Evolutionary conservation across 139 green algal species (phyloP), one percentile per base, ranked within the genome.

Genomic region (Chlamydomonas eustigma): DNA sequence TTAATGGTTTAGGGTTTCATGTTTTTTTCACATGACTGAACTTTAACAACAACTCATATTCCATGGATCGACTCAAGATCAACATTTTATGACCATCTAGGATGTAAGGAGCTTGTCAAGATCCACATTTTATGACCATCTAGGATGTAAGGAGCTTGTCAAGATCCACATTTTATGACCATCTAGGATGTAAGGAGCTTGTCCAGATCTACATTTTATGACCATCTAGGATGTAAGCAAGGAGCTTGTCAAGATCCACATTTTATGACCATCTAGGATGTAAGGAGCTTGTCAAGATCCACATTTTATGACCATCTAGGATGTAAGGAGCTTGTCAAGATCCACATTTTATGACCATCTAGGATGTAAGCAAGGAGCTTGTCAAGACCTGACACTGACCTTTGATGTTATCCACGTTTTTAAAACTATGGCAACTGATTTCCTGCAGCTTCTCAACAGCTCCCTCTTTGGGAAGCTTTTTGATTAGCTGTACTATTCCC

Each of bases 321-420:
- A 58, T 22, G 12, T 58, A 58, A 58, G 12, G 12, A 12, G 12
- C 22, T 58, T 58, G 44, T 22, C 22, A 22, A 12, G 44, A 28
- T 12, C 22, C 22, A 22, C 44, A 69, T 6, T 28, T 6, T 37
- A n/a, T 37, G 25, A 24, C 34, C 18, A 4, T 4, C 32, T 5
- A 12, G 12, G 58, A 69, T 69, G 58, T 28, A 31, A 6, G 12
- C 58, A 69, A 31, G 58, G n/a, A n/a, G n/a, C n/a, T n/a, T n/a
- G n/a, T n/a, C n/a, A n/a, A n/a, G n/a, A n/a, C n/a, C n/a, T n/a
- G 25, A 4, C 12, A 28, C 74, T 50, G 51, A 73, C 93, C 93
- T 4, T 89, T 88, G 25, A 39, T 68, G 32, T 93, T 75, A 38
- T 75, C 68, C 22, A 75, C 68, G n/a, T 75, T 75, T 38, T 75